Evolutionary conservation across 2,329 filamentous ascomycete genomes (phyloP).

Genomic region (Monilinia aucupariae): DNA sequence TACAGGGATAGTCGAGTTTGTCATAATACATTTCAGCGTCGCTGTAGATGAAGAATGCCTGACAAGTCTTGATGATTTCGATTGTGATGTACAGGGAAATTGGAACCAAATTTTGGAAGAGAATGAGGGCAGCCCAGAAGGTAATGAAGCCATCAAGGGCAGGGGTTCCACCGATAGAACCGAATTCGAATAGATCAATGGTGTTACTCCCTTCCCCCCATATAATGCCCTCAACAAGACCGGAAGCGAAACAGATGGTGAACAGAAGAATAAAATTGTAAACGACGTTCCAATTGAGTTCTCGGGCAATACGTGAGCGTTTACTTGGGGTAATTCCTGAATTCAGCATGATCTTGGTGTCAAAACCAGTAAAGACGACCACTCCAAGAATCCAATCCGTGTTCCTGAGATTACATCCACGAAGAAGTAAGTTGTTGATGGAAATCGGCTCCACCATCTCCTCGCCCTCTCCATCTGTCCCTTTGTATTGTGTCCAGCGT

Average conservation of each 20-base stretch:
- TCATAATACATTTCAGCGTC: conserved; percentile 98
- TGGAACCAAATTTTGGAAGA: conserved; percentile 98
- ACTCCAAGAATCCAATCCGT: conserved; percentile 94
- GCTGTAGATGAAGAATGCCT: conserved; percentile 96
- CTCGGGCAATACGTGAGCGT: conserved; percentile 81
- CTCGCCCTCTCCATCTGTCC: conserved; percentile 55
- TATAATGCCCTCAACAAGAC: conserved; percentile 74
- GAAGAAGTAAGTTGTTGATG: conserved; percentile 91
- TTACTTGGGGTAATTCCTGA: conserved; percentile 93
- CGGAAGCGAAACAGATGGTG: conserved; percentile 80
- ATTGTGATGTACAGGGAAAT: conserved; percentile 97
- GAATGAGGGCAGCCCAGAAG: conserved; percentile 89
- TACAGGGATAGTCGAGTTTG: conserved; percentile 85
- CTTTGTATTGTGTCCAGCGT: conserved; percentile 73
- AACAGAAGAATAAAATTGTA: conserved; percentile 93
- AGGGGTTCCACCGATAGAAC: conserved; percentile 70
- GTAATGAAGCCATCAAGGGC: conserved; percentile 86
- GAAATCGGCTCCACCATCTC: conserved; percentile 88
- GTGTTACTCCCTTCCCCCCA: conserved; percentile 75
- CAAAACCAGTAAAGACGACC: conserved; percentile 88
- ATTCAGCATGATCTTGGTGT: conserved; percentile 99
- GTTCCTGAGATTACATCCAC: conserved; percentile 89
- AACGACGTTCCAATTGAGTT: conserved; percentile 94
- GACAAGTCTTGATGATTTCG: conserved; percentile 87
- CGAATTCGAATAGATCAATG: conserved; percentile 76